A percentile compares a stretch with the other conserved stretches of the same genome.
Evolutionary conservation across 2,329 filamentous ascomycete genomes (phyloP).

Genomic region (Claviceps quebecensis): DNA sequence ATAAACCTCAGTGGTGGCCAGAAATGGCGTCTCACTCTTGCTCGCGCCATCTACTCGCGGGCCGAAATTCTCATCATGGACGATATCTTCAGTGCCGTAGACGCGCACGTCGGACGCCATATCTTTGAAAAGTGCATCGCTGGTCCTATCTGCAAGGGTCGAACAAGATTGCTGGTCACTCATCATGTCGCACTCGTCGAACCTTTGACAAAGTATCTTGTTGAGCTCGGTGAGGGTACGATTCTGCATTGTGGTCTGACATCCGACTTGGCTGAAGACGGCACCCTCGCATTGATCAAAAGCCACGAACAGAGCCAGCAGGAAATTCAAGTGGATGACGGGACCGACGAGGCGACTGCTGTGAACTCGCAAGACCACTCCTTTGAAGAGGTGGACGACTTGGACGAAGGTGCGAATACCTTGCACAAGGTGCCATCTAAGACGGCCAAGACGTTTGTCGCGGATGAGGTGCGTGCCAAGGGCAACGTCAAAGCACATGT

Average conservation of each 20-base stretch:
- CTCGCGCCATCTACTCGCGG: constrained; percentile 65
- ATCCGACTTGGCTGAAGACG: constrained; percentile 46
- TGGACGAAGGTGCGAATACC: constrained; percentile 20
- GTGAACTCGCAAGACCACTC: constrained; percentile 41
- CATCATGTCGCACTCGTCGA: constrained; percentile 64
- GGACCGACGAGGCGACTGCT: constrained; percentile 26
- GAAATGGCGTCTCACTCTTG: constrained; percentile 69
- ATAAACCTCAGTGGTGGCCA: constrained; percentile 77
- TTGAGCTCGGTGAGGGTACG: constrained; percentile 56
- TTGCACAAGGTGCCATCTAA: constrained; percentile 38
- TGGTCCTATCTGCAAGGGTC: constrained; percentile 51
- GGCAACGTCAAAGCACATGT: constrained; percentile 54
- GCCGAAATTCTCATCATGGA: constrained; percentile 66
- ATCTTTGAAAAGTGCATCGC: constrained; percentile 65
- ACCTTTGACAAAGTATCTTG: constrained; percentile 57
- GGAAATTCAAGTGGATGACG: constrained; percentile 35
- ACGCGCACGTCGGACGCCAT: constrained; percentile 67
- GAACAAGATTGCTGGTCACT: constrained; percentile 68
- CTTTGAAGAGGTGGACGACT: constrained; percentile 24
- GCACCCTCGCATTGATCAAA: constrained; percentile 42
- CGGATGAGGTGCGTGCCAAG: constrained; percentile 59
- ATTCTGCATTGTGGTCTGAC: constrained; percentile 50
- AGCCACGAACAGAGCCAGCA: constrained; percentile 35
- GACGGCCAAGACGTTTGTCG: constrained; percentile 54
- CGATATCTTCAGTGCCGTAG: constrained; percentile 73